Evolutionary conservation across 495 filamentous ascomycete species (phyloP).

Genomic region (Talaromyces nanjingensis): DNA sequence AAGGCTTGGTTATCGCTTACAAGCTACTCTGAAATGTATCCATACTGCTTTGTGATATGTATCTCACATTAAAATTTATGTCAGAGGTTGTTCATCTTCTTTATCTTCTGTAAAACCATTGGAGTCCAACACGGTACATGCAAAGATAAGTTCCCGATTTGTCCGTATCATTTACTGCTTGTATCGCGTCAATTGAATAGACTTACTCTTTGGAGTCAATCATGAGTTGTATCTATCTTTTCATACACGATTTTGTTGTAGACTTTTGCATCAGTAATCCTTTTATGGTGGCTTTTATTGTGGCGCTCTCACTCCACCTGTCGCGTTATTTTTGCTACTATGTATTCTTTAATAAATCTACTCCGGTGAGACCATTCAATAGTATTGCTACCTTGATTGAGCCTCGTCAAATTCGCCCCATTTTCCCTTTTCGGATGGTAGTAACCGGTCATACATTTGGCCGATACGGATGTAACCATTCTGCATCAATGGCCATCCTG

Average conservation of each 20-base stretch:
- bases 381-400: background rate
- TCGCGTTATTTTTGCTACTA: background rate
- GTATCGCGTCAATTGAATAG: background rate
- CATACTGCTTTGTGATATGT: background rate
- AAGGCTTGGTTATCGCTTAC: background rate
- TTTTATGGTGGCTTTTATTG: background rate
- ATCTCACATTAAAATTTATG: background rate
- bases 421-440: background rate
- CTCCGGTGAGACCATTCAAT: background rate
- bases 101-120: background rate
- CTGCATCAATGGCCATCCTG: too few species aligned
- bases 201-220: background rate
- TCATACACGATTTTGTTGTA: background rate
- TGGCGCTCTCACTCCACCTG: background rate
- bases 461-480: too few species aligned
- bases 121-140: background rate
- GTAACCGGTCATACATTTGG: background rate
- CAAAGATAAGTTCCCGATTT: background rate
- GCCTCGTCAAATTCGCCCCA: background rate
- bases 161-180: background rate
- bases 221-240: background rate
- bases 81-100: too few species aligned
- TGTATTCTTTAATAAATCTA: background rate
- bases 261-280: background rate
- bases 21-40: background rate